Evolutionary conservation across 164 flowering plant genomes (phyloP), one percentile per base, ranked within the genome.

Genomic region (Magnolia changhungtana): DNA sequence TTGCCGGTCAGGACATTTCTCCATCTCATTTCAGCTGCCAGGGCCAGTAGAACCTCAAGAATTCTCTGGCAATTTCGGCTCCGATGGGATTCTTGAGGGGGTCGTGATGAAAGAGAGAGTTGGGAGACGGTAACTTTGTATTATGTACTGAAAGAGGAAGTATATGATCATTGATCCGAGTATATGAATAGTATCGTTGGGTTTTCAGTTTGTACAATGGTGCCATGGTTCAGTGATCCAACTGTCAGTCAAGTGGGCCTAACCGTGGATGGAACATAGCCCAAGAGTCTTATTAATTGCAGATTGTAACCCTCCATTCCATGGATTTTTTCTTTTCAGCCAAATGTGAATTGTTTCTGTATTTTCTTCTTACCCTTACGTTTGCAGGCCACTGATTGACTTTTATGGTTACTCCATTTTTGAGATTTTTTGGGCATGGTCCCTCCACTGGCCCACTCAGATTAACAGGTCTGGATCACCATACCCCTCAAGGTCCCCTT

Each of bases 51-150:
- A 88, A 78, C 86, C 87, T 16, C 85, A 73, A 37, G 82, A 85
- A n/a, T 88, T 88, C 75, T 72, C 82, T 7, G 92, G 88, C n/a
- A 80, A 73, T 66, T 92, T 88, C 74, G 88, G 87, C 20, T 81
- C 80, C 50, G 90, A 90, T 82, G 97, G 92, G 19, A 85, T 92
- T 78, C 86, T 92, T 1, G 95, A 90, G 64, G 97, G 93, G 10
- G 72, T 89, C 49, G 89, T 89, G 65, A 75, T 76, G 89, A 92
- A 89, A 78, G 79, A 37, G 11, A 74, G 58, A 50, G 52, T 7
- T 8, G 45, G 61, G 18, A 10, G 61, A 55, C 13, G 61, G 13
- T 55, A 16, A 10, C 18, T 27, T 27, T 27, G 29, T 27, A 27
- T 27, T 27, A 27, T 27, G 29, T 27, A 1, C 29, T 27, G 61